These are phyloP conservation scores for Hemerocallis citrina DNA, from an alignment of 106 monocot species.

Conservation along the genomic window DNA sequence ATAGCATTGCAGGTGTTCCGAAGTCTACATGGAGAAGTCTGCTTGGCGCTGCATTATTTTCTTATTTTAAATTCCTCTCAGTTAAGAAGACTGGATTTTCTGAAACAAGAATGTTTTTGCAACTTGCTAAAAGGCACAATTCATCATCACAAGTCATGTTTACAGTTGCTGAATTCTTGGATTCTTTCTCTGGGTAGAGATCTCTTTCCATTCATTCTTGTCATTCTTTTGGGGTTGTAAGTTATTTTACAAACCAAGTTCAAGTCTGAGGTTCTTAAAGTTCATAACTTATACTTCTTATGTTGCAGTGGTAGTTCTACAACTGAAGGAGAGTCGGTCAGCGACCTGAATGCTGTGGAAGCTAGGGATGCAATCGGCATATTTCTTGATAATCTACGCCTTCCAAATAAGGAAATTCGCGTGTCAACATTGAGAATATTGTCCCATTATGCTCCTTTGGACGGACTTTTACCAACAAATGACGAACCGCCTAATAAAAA, in stretches of 20 bases:
- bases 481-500: conserved; percentile 64
- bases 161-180: conserved; percentile 72
- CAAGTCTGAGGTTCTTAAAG: neutral
- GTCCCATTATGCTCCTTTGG: conserved; percentile 45
- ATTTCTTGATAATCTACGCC: conserved; percentile 56
- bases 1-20: conserved; percentile 39
- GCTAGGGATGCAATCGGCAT: conserved; percentile 14
- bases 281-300: neutral
- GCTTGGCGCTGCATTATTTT: conserved; percentile 51
- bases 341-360: conserved; percentile 26
- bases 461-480: conserved; percentile 10
- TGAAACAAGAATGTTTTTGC: conserved; percentile 37
- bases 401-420: conserved; percentile 61
- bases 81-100: conserved; percentile 12
- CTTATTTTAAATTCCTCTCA: conserved; percentile 46
- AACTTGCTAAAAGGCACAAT: conserved; percentile 51
- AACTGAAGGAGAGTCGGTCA: conserved; percentile 8
- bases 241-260: neutral
- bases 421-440: conserved; percentile 74
- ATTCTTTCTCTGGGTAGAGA: conserved; percentile 46
- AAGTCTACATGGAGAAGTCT: conserved; percentile 67
- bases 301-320: conserved; percentile 11
- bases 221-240: conserved; percentile 9
- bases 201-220: neutral
- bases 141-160: conserved; percentile 53